Evolutionary conservation across 2,329 filamentous ascomycete genomes (phyloP).

Genomic region (Fusarium caatingaense): DNA sequence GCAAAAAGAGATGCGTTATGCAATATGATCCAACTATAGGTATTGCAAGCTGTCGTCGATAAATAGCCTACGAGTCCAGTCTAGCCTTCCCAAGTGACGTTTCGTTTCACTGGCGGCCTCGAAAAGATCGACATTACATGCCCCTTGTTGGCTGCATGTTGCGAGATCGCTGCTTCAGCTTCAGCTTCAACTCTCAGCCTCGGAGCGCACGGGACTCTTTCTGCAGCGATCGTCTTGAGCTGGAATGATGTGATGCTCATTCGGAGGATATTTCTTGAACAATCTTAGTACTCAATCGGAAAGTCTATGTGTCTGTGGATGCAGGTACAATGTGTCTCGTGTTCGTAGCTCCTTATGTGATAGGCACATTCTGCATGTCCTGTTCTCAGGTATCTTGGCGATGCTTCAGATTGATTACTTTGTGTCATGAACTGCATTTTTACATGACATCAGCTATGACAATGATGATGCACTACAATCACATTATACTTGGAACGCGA

Average conservation of each 20-base stretch:
- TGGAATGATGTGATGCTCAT: not conserved
- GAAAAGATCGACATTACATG: conserved; percentile 17
- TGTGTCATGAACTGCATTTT: not conserved
- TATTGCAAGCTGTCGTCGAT: not conserved
- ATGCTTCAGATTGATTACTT: not conserved
- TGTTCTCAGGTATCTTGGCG: not conserved
- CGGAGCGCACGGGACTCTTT: not conserved
- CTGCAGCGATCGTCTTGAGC: conserved; percentile 1
- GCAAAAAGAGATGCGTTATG: not conserved
- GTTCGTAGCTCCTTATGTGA: not conserved
- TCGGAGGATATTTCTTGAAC: conserved; percentile 5
- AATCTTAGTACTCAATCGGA: not conserved
- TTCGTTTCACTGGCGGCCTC: conserved; percentile 6
- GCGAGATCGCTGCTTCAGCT: conserved; percentile 32
- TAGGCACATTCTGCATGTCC: not conserved
- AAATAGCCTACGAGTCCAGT: not conserved
- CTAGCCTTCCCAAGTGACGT: not conserved
- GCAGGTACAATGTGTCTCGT: not conserved
- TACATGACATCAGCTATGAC: conserved; percentile 3
- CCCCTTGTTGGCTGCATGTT: conserved; percentile 4
- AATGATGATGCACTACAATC: not conserved
- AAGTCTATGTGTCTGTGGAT: not conserved
- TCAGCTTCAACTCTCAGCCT: conserved; percentile 21
- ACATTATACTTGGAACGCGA: not conserved
- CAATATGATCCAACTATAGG: not conserved